Conservation (phyloP, 2,329 filamentous ascomycete species). For the Pseudogymnoascus sp. region DNA sequence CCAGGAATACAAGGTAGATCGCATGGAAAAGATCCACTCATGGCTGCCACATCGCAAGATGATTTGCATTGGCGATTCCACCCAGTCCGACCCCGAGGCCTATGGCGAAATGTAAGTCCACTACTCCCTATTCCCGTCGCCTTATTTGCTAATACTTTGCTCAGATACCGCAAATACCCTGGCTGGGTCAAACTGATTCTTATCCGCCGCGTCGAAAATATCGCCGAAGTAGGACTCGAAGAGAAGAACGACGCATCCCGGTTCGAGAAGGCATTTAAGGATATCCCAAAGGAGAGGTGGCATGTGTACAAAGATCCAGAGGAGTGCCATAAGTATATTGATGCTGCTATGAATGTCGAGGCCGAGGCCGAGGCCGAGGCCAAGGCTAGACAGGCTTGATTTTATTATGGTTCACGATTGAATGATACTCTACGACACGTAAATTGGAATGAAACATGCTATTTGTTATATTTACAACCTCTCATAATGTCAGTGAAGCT, state of each 20-base stretch:
- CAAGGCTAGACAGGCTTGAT: background rate
- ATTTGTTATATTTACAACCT: background rate
- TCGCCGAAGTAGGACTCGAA: constrained; percentile 59
- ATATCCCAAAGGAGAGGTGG: constrained; percentile 63
- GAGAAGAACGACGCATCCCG: constrained; percentile 65
- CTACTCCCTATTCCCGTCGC: background rate
- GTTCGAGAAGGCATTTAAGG: constrained; percentile 76
- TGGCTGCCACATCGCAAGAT: constrained; percentile 75
- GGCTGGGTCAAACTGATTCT: constrained; percentile 77
- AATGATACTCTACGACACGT: background rate
- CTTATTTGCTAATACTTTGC: constrained; percentile 11
- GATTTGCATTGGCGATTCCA: constrained; percentile 82
- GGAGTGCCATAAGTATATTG: constrained; percentile 45
- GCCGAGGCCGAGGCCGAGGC: background rate
- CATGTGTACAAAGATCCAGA: constrained; percentile 70
- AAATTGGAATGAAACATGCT: background rate
- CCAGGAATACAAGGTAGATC: constrained; percentile 74
- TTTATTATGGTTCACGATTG: constrained; percentile 1
- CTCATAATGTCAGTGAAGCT: background rate
- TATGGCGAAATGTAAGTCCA: constrained; percentile 66
- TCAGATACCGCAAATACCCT: constrained; percentile 52
- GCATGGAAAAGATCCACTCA: constrained; percentile 65
- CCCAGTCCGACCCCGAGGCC: constrained; percentile 82
- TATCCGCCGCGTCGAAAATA: constrained; percentile 73
- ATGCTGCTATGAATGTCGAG: constrained; percentile 18